Percentiles rank a stretch among this genome's conserved stretches.
phyloP scores from a whole-genome alignment of 2,329 filamentous ascomycete genomes.

The Fusarium paranaense region DNA sequence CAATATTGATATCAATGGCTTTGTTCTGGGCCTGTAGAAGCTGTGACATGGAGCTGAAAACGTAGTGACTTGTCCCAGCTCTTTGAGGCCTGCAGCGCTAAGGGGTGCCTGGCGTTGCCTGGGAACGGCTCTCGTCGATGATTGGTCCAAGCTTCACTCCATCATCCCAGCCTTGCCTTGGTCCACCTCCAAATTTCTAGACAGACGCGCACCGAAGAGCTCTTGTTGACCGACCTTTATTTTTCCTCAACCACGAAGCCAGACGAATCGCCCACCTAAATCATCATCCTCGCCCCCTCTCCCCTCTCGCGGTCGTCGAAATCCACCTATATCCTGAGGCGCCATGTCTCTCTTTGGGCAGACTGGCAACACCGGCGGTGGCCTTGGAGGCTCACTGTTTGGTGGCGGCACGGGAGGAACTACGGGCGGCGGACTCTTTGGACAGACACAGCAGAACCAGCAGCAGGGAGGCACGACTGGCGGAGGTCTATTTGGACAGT shows the following conservation, averaged over 20 bases:
- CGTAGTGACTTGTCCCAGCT: background rate
- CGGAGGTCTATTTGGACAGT: constrained; percentile 44
- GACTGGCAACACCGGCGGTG: constrained; percentile 38
- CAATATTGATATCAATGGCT: background rate
- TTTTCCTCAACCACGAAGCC: constrained; percentile 24
- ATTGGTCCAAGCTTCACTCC: constrained; percentile 51
- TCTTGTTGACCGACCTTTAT: constrained; percentile 32
- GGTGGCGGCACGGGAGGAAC: constrained; percentile 39
- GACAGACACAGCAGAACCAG: constrained; percentile 43
- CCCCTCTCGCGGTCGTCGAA: constrained; percentile 1
- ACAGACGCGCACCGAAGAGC: constrained; percentile 43
- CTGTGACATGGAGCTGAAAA: background rate
- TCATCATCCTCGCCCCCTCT: constrained; percentile 4
- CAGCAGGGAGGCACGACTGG: constrained; percentile 32
- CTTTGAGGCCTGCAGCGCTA: constrained; percentile 3
- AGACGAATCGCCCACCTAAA: constrained; percentile 27
- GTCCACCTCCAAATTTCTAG: constrained; percentile 47
- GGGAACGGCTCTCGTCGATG: constrained; percentile 25
- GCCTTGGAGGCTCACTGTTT: constrained; percentile 37
- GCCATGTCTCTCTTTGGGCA: constrained; percentile 53
- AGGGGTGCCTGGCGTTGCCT: constrained; percentile 32
- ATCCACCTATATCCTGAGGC: constrained; percentile 15
- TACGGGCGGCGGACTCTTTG: constrained; percentile 48
- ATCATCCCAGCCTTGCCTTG: constrained; percentile 44
- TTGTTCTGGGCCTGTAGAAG: background rate